Evolutionary conservation across 1,284 basidiomycete species (phyloP), one percentile per base, ranked within the genome.

Genomic region (Vanrija sp.): DNA sequence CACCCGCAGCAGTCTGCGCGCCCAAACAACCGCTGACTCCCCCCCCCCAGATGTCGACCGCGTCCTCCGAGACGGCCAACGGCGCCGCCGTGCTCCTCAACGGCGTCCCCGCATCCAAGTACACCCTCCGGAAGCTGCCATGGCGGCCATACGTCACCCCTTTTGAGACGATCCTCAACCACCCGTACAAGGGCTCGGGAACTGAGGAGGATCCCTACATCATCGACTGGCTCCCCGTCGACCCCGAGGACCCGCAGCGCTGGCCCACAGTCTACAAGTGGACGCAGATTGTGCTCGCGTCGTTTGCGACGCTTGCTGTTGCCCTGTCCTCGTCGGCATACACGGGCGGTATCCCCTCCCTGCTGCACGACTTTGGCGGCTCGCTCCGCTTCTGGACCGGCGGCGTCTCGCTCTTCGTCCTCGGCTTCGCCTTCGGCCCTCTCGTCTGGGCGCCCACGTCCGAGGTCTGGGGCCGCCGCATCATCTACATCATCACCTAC

Each of bases 401-500:
- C 16, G 71, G 71, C 54, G 62, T 59, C 21, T 60, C 68, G 3
- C 60, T 70, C 10, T 73, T 71, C 59, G 71, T 73, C 28, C 58
- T 71, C 21, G 71, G 71, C 26, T 73, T 73, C 57, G 71, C 69
- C 15, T 66, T 72, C 26, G 71, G 71, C 29, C 71, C 71, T 19
- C 61, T 62, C 12, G 34, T 71, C 55, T 72, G 70, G 70, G 72
- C 69, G 6, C 80, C 80, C 3, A 69, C 83, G 0, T 81, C 79
- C 9, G 85, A 86, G 65, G 80, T 77, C 5, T 78, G 71, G 53
- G 80, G 80, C 3, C 76, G 80, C n/a, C 78, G 84, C 46, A 82
- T 83, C 7, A 72, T 88, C 46, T 88, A 87, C 68, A 76, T 91
- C 51, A 67, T 83, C 51, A 78, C 85, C 12, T 72, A 71, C 58